A percentile compares a stretch with the other conserved stretches of the same genome.
Evolutionary conservation across 495 filamentous ascomycete genomes (phyloP).

Genomic region (Lepidopterella palustris): DNA sequence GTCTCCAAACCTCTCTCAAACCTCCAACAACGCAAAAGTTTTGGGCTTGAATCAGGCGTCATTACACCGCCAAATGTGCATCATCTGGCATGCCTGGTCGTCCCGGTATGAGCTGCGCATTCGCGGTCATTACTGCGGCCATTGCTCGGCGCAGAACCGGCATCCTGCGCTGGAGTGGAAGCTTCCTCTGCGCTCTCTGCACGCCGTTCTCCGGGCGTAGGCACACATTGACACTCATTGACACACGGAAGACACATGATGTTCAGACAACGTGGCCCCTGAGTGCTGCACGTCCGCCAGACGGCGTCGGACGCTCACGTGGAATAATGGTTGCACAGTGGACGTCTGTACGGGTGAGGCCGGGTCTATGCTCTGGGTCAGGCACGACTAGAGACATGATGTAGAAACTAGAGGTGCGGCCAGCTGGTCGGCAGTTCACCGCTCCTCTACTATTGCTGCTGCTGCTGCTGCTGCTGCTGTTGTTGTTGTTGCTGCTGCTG

Average conservation of each 20-base stretch:
- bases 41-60: conserved; percentile 30
- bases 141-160: background rate
- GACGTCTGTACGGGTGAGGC: conserved; percentile 22
- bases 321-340: conserved; percentile 15
- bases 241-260: too few relatives aligned
- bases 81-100: conserved; percentile 19
- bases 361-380: conserved; percentile 24
- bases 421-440: conserved; percentile 20
- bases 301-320: conserved; percentile 16
- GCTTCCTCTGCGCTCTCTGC: too few relatives aligned
- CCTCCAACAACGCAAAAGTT: conserved; percentile 13
- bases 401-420: conserved; percentile 10
- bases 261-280: too few relatives aligned
- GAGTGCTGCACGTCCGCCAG: conserved; percentile 8
- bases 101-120: conserved; percentile 14
- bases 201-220: too few relatives aligned
- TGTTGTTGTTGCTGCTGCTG: too few relatives aligned
- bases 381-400: conserved; percentile 10
- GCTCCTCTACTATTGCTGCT: conserved; percentile 8
- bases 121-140: conserved; percentile 13
- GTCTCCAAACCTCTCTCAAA: conserved; percentile 28
- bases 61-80: conserved; percentile 30
- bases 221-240: too few relatives aligned
- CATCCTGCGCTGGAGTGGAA: conserved; percentile 2
- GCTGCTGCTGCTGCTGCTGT: too few relatives aligned